phyloP scores from a whole-genome alignment of 2,329 filamentous ascomycete species.

The Colletotrichum cuscutae region DNA sequence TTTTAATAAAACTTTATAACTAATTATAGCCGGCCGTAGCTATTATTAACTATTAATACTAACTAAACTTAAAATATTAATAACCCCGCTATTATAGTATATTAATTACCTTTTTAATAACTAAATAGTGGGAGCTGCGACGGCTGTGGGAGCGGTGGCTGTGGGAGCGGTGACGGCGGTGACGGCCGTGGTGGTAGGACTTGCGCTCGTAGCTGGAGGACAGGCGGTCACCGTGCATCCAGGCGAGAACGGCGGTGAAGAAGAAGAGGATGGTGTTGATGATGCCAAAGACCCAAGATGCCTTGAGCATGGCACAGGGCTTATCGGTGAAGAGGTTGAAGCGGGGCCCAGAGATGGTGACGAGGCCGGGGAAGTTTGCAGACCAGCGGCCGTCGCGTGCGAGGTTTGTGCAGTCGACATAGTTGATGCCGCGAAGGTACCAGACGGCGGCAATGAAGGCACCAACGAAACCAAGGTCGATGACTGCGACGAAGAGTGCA shows the following conservation, averaged over 20 bases:
- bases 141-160: slow-evolving; percentile 43
- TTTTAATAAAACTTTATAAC: too few species aligned
- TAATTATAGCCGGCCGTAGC: too few species aligned
- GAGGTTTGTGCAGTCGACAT: slow-evolving; percentile 75
- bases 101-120: too few species aligned
- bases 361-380: slow-evolving; percentile 70
- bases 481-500: slow-evolving; percentile 68
- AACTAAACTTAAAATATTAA: too few species aligned
- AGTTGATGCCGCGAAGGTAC: slow-evolving; percentile 66
- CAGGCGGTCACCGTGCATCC: slow-evolving; percentile 60
- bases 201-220: slow-evolving; percentile 56
- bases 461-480: slow-evolving; percentile 72
- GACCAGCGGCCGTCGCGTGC: slow-evolving; percentile 59
- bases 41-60: too few species aligned
- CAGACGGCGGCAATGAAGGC: slow-evolving; percentile 73
- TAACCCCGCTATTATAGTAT: too few species aligned
- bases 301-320: slow-evolving; percentile 92
- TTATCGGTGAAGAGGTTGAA: slow-evolving; percentile 72
- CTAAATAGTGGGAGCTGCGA: slow-evolving; percentile 38
- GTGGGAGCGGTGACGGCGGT: slow-evolving; percentile 46
- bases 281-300: slow-evolving; percentile 87
- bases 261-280: slow-evolving; percentile 88
- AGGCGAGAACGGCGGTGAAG: slow-evolving; percentile 78
- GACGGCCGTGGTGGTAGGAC: slow-evolving; percentile 39
- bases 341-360: slow-evolving; percentile 61